Base-by-base conservation (phyloP, 2,329 filamentous ascomycete genomes). In the Monosporascus cannonballus region DNA sequence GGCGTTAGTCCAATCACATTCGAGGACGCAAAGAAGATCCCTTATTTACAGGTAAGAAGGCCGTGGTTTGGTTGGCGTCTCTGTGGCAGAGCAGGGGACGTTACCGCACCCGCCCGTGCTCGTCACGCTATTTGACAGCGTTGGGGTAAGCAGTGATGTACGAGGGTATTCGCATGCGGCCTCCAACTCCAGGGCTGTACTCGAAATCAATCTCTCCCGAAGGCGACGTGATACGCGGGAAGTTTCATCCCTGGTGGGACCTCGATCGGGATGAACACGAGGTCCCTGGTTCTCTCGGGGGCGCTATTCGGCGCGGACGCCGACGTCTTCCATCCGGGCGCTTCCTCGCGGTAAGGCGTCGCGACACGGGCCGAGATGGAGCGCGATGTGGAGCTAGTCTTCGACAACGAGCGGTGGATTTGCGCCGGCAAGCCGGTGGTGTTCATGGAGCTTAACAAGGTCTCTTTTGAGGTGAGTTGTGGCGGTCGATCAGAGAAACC, bases 361-460 rank as follows among this genome's bases (percentile, higher is more conserved):
- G 18, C 18, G 8, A 24, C 18, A 6, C 45, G 50, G 3, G 17
- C 24, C 20, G 52, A 53, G 41, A 54, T 58, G 54, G 44, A 56
- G 53, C 49, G 42, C 3, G 20, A 49, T 2, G 54, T 58, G 11
- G 56, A 58, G 8, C 48, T 54, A 11, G 47, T 22, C 8, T 58
- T 58, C 25, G 56, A 54, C n/a, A 51, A 54, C n/a, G 56, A 54
- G 27, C 62, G 64, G 7, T 72, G 64, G 53, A 60, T 64, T 55
- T 76, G 74, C 55, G 59, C 74, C 6, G 74, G 74, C 0, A 72
- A 69, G 58, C 63, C 67, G 14, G 69, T 76, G 34, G 73, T 73
- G 0, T 61, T 69, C 52, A 70, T 75, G 60, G 72, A 76, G 58
- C 50, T 76, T 44, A 67, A 71, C 54, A 76, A 76, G 58, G 59